A percentile compares a stretch with the other conserved stretches of the same genome.
These are phyloP conservation scores for Mycena galericulata DNA, from an alignment of 768 basidiomycete genomes.

Conservation along the genomic window DNA sequence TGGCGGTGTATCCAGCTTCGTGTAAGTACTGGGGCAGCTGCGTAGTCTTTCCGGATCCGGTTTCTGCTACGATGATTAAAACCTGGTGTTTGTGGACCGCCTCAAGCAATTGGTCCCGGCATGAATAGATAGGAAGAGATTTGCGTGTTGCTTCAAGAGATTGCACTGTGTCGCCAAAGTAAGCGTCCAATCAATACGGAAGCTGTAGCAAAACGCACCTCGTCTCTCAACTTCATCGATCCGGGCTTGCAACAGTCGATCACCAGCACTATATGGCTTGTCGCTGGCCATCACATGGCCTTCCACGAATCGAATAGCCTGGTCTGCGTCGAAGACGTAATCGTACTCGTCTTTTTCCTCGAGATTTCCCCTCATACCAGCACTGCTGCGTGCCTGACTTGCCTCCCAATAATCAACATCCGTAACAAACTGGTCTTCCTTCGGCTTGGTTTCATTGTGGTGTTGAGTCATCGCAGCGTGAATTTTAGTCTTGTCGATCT, in stretches of 20 bases:
- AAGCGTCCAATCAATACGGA: too few relatives aligned
- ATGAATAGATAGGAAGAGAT: neutral
- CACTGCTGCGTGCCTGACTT: neutral
- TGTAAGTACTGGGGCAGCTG: slow-evolving; percentile 99
- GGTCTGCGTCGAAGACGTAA: neutral
- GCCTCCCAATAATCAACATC: slow-evolving; percentile 1
- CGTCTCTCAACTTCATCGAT: slow-evolving; percentile 6
- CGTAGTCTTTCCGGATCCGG: slow-evolving; percentile 97
- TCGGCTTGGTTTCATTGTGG: neutral
- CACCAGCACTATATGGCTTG: neutral
- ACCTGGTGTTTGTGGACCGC: slow-evolving; percentile 79
- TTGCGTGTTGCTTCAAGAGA: slow-evolving; percentile 2
- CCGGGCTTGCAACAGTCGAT: neutral
- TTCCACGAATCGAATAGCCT: neutral
- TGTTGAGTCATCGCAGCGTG: neutral
- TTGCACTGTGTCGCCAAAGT: neutral
- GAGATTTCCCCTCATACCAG: neutral
- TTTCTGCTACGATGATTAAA: slow-evolving; percentile 96
- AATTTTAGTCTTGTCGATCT: neutral
- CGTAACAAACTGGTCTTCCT: neutral
- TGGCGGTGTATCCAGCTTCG: slow-evolving; percentile 91
- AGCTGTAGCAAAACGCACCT: neutral
- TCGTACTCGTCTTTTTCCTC: neutral
- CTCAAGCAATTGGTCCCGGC: neutral
- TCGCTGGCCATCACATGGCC: neutral